Base-by-base conservation (phyloP, 208 protist genomes). In the Trypanosoma scelopori region DNA sequence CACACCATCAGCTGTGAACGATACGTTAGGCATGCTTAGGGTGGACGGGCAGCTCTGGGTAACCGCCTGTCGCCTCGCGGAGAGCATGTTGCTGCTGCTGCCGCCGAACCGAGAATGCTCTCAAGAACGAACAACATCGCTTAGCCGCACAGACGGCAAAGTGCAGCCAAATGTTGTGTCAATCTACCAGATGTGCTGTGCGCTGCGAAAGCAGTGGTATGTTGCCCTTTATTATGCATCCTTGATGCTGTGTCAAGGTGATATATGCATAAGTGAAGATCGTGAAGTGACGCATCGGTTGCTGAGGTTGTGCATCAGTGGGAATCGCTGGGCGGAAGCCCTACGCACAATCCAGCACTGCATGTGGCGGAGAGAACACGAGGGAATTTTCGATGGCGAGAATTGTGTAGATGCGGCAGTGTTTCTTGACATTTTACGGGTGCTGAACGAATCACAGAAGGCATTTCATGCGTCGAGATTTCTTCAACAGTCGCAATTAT, bases 271-370 rank as follows among this genome's bases (percentile, higher is more conserved):
- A 20, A 23, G 48, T n/a, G 49, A 63, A 3, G 61, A 80, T 55
- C 55, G 63, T 45, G 51, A 52, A 20, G 61, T 74, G 1, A 84
- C 72, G 1, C 35, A 64, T 35, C 42, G 43, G 3, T 76, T 55
- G 59, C 84, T 60, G 51, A 67, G 41, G 16, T 46, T 23, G 28
- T 92, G 85, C 57, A 59, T 91, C 25, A 55, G 51, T 11, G 77
- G 77, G 1, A 62, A 75, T 49, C 71, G 74, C 16, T 93, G 87
- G 87, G 46, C 51, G 32, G 77, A 83, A 35, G 87, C 87, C n/a
- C 51, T 83, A 45, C 30, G 22, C 12, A 46, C 81, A 0, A 43
- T 93, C 18, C 32, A 59, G 46, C 11, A 52, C 16, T 50, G 47
- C 46, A n/a, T 72, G 18, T 30, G 52, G 18, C 15, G 25, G 0